Evolutionary conservation across 306 rosid genomes (phyloP), one percentile per base, ranked within the genome.

Genomic region (Rosa persica): DNA sequence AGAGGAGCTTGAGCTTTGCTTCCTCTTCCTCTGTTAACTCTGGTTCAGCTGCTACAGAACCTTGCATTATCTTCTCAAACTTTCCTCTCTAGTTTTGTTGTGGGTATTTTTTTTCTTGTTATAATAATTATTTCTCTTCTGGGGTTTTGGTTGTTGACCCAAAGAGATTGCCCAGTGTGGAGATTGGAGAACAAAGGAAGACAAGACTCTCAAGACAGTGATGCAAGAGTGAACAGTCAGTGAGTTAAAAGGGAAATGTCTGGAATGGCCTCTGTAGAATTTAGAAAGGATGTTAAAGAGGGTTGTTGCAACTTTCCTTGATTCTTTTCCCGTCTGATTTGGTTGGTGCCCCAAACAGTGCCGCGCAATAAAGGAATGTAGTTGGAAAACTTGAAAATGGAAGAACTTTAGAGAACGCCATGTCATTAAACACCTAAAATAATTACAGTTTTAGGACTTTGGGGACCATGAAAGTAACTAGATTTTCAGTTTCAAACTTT

Each of bases 31-130:
- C 88, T 66, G 87, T 83, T 66, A 87, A 12, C 82, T 81, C 87
- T 73, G 86, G 81, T 82, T 88, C 87, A 66, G 82, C 83, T 77
- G 82, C 83, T 75, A 30, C 72, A 85, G 88, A 84, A 77, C 70
- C 97, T 89, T 88, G 98, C 98, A 93, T 93, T 79, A 88, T 90
- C 86, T 72, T 86, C 51, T 55, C 46, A 49, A 80, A 30, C 48
- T 42, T 17, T 40, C 42, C 42, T 47, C 8, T 30, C 46, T 72
- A 38, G 22, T 67, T 66, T 76, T 78, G 52, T 16, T 73, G 39
- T 57, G 44, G 15, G 44, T 27, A 3, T 27, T 23, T 10, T 2
- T 20, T 40, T 38, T 1, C 30, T 40, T 38, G 0, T n/a, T 65
- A 3, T 67, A 6, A 0, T 4, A 15, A 44, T 39, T 17, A 4